These are phyloP conservation scores for Vairimorpha necatrix DNA, from an alignment of 371 early-diverging fungal genomes.

Conservation along the genomic window DNA sequence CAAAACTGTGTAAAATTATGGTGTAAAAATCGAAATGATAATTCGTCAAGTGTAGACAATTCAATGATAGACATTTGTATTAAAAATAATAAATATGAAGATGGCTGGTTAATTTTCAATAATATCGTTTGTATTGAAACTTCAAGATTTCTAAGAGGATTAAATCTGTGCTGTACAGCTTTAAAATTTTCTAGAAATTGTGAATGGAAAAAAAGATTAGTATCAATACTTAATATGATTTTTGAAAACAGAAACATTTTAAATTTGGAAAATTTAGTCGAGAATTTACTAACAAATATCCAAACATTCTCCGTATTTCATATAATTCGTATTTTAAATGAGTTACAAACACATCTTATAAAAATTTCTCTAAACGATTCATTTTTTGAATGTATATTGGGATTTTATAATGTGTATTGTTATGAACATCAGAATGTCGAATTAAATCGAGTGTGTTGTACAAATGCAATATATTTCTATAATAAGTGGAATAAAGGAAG, in stretches of 20 bases:
- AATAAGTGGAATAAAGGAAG: slow-evolving; percentile 22
- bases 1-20: slow-evolving; percentile 46
- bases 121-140: not conserved
- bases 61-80: slow-evolving; percentile 60
- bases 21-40: slow-evolving; percentile 35
- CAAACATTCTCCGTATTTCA: not conserved
- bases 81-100: slow-evolving; percentile 50
- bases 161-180: slow-evolving; percentile 16
- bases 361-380: not conserved
- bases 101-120: slow-evolving; percentile 58
- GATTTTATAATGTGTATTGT: not conserved
- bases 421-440: not conserved
- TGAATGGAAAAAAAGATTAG: slow-evolving; percentile 27
- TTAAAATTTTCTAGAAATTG: not conserved
- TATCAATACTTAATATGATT: slow-evolving; percentile 3
- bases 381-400: not conserved
- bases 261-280: not conserved
- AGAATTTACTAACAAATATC: not conserved
- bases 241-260: not conserved
- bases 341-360: not conserved
- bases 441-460: not conserved
- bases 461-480: slow-evolving; percentile 19
- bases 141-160: slow-evolving; percentile 7
- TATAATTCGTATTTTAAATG: not conserved
- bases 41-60: slow-evolving; percentile 38